phyloP scores from a whole-genome alignment of 139 green algal species.

The Axilococcus clingmanii region DNA sequence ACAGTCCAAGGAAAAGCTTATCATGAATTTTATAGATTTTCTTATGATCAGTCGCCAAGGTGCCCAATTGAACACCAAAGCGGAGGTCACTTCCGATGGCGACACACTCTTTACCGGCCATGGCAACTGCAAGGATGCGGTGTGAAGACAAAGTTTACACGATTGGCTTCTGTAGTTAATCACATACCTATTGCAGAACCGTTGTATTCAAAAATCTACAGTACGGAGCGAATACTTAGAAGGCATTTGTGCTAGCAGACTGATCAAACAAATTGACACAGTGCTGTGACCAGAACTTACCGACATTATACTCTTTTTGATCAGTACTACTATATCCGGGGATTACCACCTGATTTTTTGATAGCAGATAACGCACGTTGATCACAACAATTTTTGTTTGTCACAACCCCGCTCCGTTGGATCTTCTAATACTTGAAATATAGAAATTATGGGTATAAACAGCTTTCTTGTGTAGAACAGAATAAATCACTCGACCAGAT shows the following conservation, averaged over 20 bases:
- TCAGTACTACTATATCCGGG: too few species aligned
- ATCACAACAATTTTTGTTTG: too few species aligned
- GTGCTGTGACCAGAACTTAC: too few species aligned
- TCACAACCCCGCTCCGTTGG: too few species aligned
- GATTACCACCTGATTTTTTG: too few species aligned
- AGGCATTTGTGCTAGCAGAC: not conserved
- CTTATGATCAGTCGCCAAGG: constrained; percentile 88
- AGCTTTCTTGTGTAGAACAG: too few species aligned
- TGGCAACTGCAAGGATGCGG: constrained; percentile 41
- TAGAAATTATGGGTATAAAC: too few species aligned
- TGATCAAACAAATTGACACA: not conserved
- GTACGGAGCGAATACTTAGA: not conserved
- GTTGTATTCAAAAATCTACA: constrained; percentile 89
- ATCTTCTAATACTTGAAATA: too few species aligned
- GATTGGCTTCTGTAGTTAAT: too few species aligned
- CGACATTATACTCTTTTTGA: too few species aligned
- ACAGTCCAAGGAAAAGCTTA: constrained; percentile 85
- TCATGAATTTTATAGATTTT: constrained; percentile 92
- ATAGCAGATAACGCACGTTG: too few species aligned
- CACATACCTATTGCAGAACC: constrained; percentile 66
- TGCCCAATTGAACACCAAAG: constrained; percentile 95
- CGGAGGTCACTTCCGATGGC: constrained; percentile 93
- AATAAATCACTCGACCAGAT: too few species aligned
- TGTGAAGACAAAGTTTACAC: not conserved
- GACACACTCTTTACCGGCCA: constrained; percentile 90